Evolutionary conservation across 305 asterid species (phyloP).

Genomic region (Withania somnifera): DNA sequence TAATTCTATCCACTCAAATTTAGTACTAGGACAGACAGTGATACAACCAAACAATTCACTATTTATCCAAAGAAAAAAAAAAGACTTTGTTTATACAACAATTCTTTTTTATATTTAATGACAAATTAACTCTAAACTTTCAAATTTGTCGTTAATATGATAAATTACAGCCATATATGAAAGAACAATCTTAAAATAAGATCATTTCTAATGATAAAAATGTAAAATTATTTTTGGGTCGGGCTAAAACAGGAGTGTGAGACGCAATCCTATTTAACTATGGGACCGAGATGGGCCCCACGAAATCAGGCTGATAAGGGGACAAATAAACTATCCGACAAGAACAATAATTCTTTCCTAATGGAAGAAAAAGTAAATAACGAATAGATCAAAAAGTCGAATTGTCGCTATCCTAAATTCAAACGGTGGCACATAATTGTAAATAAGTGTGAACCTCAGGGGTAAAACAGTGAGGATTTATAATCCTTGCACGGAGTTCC

Average conservation of each 20-base stretch:
- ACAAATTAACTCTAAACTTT: too few relatives aligned
- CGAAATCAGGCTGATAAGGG: background rate
- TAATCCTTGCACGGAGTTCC: constrained; percentile 59
- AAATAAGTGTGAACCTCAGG: constrained; percentile 37
- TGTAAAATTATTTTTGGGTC: too few relatives aligned
- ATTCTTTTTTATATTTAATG: background rate
- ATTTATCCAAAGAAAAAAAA: background rate
- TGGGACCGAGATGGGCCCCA: background rate
- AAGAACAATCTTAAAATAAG: too few relatives aligned
- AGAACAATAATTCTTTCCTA: background rate
- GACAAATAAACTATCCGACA: background rate
- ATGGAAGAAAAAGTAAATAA: background rate
- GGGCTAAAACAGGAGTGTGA: too few relatives aligned
- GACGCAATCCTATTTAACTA: background rate
- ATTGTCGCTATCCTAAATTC: background rate
- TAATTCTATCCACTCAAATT: background rate
- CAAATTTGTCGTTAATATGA: too few relatives aligned
- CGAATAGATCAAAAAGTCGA: background rate
- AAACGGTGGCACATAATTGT: background rate
- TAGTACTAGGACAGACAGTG: background rate
- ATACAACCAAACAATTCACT: background rate
- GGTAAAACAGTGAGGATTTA: constrained; percentile 41
- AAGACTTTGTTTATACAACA: background rate
- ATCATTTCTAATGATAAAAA: too few relatives aligned
- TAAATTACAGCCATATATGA: too few relatives aligned